Conservation (phyloP, 176 grass and related monocot genomes). For the Rhynchospora breviuscula region DNA sequence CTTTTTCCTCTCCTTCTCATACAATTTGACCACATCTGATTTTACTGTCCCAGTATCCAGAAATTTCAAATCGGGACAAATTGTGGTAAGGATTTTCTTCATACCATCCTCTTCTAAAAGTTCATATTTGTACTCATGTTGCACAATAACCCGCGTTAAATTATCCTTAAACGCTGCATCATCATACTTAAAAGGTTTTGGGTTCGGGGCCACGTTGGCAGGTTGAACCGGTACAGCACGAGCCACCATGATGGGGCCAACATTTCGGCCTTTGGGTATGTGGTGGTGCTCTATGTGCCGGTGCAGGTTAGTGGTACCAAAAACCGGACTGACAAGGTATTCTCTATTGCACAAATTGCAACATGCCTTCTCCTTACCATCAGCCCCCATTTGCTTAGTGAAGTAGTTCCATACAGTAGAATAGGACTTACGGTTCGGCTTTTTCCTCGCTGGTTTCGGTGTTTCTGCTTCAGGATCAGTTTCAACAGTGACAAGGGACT, state of each 20-base stretch:
- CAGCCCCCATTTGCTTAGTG: slow-evolving; percentile 13
- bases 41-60: slow-evolving; percentile 19
- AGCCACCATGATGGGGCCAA: slow-evolving; percentile 5
- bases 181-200: slow-evolving; percentile 27
- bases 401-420: slow-evolving; percentile 27
- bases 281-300: slow-evolving; percentile 24
- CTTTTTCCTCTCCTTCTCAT: slow-evolving; percentile 26
- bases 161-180: slow-evolving; percentile 21
- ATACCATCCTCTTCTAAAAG: slow-evolving; percentile 20
- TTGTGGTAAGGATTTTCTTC: slow-evolving; percentile 11
- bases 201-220: background rate
- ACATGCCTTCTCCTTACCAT: slow-evolving; percentile 28
- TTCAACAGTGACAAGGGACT: background rate
- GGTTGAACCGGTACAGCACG: slow-evolving; percentile 14
- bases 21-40: slow-evolving; percentile 17
- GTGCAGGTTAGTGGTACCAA: slow-evolving; percentile 27
- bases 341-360: slow-evolving; percentile 27
- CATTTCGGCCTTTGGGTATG: slow-evolving; percentile 21
- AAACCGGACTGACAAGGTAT: slow-evolving; percentile 26
- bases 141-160: slow-evolving; percentile 10
- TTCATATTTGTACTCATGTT: slow-evolving; percentile 19
- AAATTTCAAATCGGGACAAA: slow-evolving; percentile 26
- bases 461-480: slow-evolving; percentile 13
- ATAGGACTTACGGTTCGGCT: slow-evolving; percentile 26
- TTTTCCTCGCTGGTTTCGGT: slow-evolving; percentile 22